Conservation (phyloP, 495 filamentous ascomycete genomes). For the Penicillium crystallinum region DNA sequence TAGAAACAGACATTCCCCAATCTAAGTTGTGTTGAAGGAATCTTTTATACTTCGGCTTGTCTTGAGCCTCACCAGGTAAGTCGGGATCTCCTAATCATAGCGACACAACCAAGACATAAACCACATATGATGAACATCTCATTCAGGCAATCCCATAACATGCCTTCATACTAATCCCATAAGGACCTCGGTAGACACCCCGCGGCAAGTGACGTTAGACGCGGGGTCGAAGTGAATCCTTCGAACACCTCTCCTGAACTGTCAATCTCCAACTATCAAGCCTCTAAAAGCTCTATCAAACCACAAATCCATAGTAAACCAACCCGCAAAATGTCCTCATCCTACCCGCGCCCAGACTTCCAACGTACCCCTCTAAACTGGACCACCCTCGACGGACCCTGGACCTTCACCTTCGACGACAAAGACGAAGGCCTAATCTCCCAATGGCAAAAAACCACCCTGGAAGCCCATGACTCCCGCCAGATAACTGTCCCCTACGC, state of each 20-base stretch:
- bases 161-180: not conserved
- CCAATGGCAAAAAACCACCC: slow-evolving; percentile 27
- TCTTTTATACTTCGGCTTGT: not conserved
- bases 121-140: not conserved
- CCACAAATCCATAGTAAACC: slow-evolving; percentile 3
- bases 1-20: not conserved
- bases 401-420: slow-evolving; percentile 57
- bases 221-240: not conserved
- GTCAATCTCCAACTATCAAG: not conserved
- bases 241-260: not conserved
- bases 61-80: not conserved
- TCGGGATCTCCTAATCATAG: not conserved
- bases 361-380: slow-evolving; percentile 45
- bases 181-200: not conserved
- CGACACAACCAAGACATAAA: not conserved
- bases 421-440: slow-evolving; percentile 40
- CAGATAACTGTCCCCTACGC: slow-evolving; percentile 54
- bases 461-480: slow-evolving; percentile 8
- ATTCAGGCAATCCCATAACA: not conserved
- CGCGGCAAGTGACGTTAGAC: not conserved
- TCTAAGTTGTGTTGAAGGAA: not conserved
- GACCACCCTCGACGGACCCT: slow-evolving; percentile 49
- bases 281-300: not conserved
- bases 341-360: slow-evolving; percentile 50
- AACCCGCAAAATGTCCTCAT: slow-evolving; percentile 29